A percentile compares a stretch with the other conserved stretches of the same genome.
Evolutionary conservation across 2,329 filamentous ascomycete genomes (phyloP).

Genomic region (Fusarium sp.): DNA sequence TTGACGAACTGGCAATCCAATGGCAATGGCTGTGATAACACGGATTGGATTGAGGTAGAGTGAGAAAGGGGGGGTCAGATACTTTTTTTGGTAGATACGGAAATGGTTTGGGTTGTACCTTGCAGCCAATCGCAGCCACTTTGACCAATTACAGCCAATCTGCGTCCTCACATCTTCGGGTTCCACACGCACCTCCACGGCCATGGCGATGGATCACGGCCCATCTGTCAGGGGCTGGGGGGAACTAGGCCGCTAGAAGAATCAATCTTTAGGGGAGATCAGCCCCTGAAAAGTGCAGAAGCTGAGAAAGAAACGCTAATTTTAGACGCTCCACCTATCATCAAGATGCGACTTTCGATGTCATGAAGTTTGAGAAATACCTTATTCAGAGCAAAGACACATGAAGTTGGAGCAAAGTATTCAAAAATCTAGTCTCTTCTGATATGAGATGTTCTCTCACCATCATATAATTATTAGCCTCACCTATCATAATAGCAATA

Average conservation of each 20-base stretch:
- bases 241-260: background rate
- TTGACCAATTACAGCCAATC: slow-evolving; percentile 36
- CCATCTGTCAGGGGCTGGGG: slow-evolving; percentile 36
- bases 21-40: slow-evolving; percentile 7
- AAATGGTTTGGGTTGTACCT: slow-evolving; percentile 37
- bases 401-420: background rate
- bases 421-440: background rate
- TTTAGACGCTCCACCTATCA: slow-evolving; percentile 41
- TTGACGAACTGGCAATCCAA: slow-evolving; percentile 25
- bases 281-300: slow-evolving; percentile 32
- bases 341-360: slow-evolving; percentile 24
- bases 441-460: background rate
- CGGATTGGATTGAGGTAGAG: background rate
- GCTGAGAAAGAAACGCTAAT: slow-evolving; percentile 36
- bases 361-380: slow-evolving; percentile 32
- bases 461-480: background rate
- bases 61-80: slow-evolving; percentile 36
- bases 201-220: slow-evolving; percentile 28
- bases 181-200: slow-evolving; percentile 24
- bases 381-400: background rate
- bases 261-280: slow-evolving; percentile 17
- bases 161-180: slow-evolving; percentile 10
- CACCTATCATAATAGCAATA: background rate
- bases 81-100: slow-evolving; percentile 34
- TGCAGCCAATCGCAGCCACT: slow-evolving; percentile 14